Percentiles rank a stretch among this genome's conserved stretches.
phyloP scores from a whole-genome alignment of 768 basidiomycete species.

The Suillus sp. region DNA sequence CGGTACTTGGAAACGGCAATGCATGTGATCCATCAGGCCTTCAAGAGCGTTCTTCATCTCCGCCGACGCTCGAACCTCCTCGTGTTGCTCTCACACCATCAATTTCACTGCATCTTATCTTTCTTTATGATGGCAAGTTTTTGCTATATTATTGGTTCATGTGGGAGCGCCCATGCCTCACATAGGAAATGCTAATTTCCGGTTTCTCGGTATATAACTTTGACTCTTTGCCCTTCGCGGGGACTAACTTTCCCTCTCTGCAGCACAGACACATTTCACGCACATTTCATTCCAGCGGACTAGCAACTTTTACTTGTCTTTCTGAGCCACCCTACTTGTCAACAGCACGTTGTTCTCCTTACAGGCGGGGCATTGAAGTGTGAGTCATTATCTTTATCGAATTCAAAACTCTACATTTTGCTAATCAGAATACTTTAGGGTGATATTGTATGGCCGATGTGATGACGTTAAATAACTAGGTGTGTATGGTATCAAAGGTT shows the following conservation, averaged over 20 bases:
- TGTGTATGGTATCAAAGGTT: slow-evolving; percentile 9
- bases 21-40: not conserved
- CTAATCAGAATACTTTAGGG: not conserved
- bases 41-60: not conserved
- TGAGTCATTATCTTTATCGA: not conserved
- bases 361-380: not conserved
- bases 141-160: slow-evolving; percentile 22
- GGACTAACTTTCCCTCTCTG: not conserved
- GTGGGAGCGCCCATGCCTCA: slow-evolving; percentile 12
- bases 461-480: slow-evolving; percentile 10
- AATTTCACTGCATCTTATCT: not conserved
- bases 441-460: not conserved
- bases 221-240: slow-evolving; percentile 8
- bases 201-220: slow-evolving; percentile 33
- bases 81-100: slow-evolving; percentile 7
- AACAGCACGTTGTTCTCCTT: not conserved
- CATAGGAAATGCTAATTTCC: slow-evolving; percentile 28
- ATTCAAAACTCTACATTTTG: not conserved
- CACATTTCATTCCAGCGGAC: not conserved
- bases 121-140: not conserved
- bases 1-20: slow-evolving; percentile 1
- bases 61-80: not conserved
- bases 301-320: not conserved
- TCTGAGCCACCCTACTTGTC: not conserved
- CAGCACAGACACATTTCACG: not conserved